Evolutionary conservation across 1,139 yeast species (phyloP).

Genomic region (Debaryomyces subglobosus): DNA sequence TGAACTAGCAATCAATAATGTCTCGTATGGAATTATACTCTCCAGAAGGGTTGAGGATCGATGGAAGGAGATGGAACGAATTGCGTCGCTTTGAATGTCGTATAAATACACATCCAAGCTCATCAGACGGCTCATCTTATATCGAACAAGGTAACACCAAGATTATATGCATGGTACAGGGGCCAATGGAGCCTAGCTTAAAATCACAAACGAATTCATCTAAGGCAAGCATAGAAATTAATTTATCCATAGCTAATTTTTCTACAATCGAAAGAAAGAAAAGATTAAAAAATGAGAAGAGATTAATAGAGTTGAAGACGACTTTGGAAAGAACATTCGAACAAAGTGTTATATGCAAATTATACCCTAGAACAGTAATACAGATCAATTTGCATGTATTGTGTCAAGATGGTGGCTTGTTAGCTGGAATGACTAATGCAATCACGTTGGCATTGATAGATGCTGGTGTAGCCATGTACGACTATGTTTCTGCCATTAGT

Average conservation of each 20-base stretch:
- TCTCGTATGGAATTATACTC: constrained; percentile 81
- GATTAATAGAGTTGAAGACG: constrained; percentile 76
- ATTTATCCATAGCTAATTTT: constrained; percentile 76
- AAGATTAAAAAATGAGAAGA: constrained; percentile 60
- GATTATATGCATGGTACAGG: constrained; percentile 81
- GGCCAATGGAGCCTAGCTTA: constrained; percentile 82
- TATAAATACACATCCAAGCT: constrained; percentile 83
- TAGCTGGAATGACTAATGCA: constrained; percentile 84
- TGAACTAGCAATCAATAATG: constrained; percentile 28
- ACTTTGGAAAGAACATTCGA: constrained; percentile 79
- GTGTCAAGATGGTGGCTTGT: constrained; percentile 88
- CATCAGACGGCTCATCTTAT: constrained; percentile 91
- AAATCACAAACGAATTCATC: constrained; percentile 49
- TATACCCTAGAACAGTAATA: constrained; percentile 84
- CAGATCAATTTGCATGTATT: constrained; percentile 74
- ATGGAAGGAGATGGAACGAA: constrained; percentile 96
- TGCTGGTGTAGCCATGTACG: constrained; percentile 95
- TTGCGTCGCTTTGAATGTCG: constrained; percentile 78
- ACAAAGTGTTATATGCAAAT: constrained; percentile 71
- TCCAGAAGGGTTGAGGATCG: constrained; percentile 90
- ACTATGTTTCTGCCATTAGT: constrained; percentile 78
- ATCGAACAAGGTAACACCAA: constrained; percentile 93
- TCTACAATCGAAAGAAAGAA: constrained; percentile 78
- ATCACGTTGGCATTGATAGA: constrained; percentile 87
- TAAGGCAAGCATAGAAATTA: constrained; percentile 63